phyloP scores from a whole-genome alignment of 2,329 filamentous ascomycete genomes.

The Trichoderma koningiopsis region DNA sequence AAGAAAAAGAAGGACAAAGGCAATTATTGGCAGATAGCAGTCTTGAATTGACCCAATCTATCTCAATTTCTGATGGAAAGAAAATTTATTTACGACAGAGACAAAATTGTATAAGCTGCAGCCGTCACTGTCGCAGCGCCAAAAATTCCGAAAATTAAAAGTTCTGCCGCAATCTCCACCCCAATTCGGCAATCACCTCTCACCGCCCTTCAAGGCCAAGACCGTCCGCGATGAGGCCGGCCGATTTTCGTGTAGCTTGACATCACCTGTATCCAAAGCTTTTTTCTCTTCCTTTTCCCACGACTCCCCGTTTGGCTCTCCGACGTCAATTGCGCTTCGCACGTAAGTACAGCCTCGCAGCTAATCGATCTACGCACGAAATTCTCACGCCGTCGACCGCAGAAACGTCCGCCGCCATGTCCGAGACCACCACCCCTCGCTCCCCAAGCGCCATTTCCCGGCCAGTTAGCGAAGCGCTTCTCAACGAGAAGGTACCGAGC shows the following conservation, averaged over 20 bases:
- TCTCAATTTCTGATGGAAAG: constrained; percentile 3
- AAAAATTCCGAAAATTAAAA: constrained; percentile 45
- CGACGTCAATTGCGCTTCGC: constrained; percentile 29
- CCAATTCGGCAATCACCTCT: constrained; percentile 31
- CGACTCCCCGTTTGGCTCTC: constrained; percentile 31
- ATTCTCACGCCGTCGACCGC: background rate
- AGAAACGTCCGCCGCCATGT: constrained; percentile 47
- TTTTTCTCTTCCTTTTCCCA: constrained; percentile 27
- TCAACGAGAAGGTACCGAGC: constrained; percentile 91
- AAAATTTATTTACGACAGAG: constrained; percentile 3
- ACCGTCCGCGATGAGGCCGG: constrained; percentile 40
- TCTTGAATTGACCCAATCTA: background rate
- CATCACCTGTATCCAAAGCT: constrained; percentile 41
- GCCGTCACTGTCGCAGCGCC: constrained; percentile 27
- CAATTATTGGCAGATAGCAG: background rate
- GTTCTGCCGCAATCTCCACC: constrained; percentile 47
- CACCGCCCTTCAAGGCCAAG: constrained; percentile 49
- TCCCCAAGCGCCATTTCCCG: constrained; percentile 68
- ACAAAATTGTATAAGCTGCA: constrained; percentile 4
- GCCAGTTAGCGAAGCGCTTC: constrained; percentile 94
- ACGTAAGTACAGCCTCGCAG: background rate
- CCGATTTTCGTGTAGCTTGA: constrained; percentile 43
- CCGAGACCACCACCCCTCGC: constrained; percentile 53
- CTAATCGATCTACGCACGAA: background rate
- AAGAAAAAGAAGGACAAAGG: constrained; percentile 10